Evolutionary conservation across 2,329 filamentous ascomycete genomes (phyloP).

Genomic region (Fusarium goolgardi): DNA sequence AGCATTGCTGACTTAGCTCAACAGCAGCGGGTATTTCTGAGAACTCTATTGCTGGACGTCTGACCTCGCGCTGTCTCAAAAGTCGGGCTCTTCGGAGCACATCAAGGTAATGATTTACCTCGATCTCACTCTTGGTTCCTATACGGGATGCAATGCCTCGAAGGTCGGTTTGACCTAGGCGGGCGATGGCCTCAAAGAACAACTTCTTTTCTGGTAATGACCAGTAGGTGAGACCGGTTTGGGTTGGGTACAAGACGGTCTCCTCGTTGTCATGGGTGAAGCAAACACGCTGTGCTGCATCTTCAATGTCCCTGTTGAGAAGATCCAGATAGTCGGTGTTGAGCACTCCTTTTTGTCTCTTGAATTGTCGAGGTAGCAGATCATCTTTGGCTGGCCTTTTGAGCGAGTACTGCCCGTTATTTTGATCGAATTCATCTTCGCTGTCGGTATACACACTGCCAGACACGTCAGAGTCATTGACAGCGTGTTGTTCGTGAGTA

Average conservation of each 20-base stretch:
- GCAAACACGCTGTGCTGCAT: slow-evolving; percentile 57
- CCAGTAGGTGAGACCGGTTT: slow-evolving; percentile 79
- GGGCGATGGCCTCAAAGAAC: slow-evolving; percentile 74
- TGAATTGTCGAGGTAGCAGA: slow-evolving; percentile 53
- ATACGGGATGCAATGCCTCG: slow-evolving; percentile 71
- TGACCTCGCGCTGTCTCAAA: slow-evolving; percentile 53
- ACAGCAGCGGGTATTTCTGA: slow-evolving; percentile 76
- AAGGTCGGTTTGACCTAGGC: slow-evolving; percentile 72
- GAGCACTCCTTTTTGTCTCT: slow-evolving; percentile 58
- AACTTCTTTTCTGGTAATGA: slow-evolving; percentile 74
- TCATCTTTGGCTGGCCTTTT: slow-evolving; percentile 49
- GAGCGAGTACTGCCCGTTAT: slow-evolving; percentile 35
- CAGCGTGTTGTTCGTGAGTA: slow-evolving; percentile 5
- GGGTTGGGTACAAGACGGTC: slow-evolving; percentile 55
- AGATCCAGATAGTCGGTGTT: slow-evolving; percentile 62
- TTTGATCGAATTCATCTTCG: slow-evolving; percentile 19
- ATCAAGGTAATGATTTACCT: slow-evolving; percentile 77
- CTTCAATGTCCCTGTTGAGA: slow-evolving; percentile 69
- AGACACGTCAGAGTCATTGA: slow-evolving; percentile 20
- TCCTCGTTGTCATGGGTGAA: slow-evolving; percentile 47
- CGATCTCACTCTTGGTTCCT: slow-evolving; percentile 76
- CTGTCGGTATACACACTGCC: slow-evolving; percentile 31
- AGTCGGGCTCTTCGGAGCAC: slow-evolving; percentile 67
- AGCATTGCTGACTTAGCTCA: slow-evolving; percentile 76
- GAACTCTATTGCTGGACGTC: slow-evolving; percentile 53